Percentiles rank a stretch among this genome's conserved stretches.
phyloP scores from a whole-genome alignment of 805 yeast species.

The Clavispora fructus region DNA sequence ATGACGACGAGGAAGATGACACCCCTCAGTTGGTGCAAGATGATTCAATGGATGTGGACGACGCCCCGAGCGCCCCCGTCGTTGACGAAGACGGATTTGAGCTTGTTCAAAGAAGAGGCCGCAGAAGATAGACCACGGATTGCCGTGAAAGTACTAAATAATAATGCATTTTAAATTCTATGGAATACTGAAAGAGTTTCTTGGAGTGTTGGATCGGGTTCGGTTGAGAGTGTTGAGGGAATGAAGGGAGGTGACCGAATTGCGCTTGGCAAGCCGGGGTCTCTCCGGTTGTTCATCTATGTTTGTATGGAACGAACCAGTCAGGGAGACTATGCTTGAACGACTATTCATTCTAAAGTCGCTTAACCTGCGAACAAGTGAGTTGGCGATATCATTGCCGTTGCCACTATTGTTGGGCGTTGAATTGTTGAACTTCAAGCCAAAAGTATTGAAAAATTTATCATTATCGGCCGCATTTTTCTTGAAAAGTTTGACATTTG shows the following conservation, averaged over 20 bases:
- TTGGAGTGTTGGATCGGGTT: slow-evolving; percentile 25
- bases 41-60: slow-evolving; percentile 29
- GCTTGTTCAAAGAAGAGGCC: slow-evolving; percentile 70
- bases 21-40: slow-evolving; percentile 17
- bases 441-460: slow-evolving; percentile 16
- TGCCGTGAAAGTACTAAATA: not conserved
- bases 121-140: slow-evolving; percentile 33
- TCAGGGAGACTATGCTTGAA: slow-evolving; percentile 17
- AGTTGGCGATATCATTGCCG: slow-evolving; percentile 41
- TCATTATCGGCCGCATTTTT: slow-evolving; percentile 23
- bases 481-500: slow-evolving; percentile 46
- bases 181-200: slow-evolving; percentile 26
- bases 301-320: slow-evolving; percentile 14
- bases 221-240: slow-evolving; percentile 38
- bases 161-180: not conserved
- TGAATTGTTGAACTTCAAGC: slow-evolving; percentile 7
- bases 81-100: slow-evolving; percentile 96
- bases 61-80: slow-evolving; percentile 47
- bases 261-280: slow-evolving; percentile 13
- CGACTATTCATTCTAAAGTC: slow-evolving; percentile 34
- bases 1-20: slow-evolving; percentile 41
- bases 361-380: slow-evolving; percentile 44
- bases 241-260: slow-evolving; percentile 34
- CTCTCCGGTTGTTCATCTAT: slow-evolving; percentile 26
- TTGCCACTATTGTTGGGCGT: slow-evolving; percentile 5